A percentile compares a stretch with the other conserved stretches of the same genome.
phyloP scores from a whole-genome alignment of 1,284 basidiomycete species.

The Lentinus polychrous region DNA sequence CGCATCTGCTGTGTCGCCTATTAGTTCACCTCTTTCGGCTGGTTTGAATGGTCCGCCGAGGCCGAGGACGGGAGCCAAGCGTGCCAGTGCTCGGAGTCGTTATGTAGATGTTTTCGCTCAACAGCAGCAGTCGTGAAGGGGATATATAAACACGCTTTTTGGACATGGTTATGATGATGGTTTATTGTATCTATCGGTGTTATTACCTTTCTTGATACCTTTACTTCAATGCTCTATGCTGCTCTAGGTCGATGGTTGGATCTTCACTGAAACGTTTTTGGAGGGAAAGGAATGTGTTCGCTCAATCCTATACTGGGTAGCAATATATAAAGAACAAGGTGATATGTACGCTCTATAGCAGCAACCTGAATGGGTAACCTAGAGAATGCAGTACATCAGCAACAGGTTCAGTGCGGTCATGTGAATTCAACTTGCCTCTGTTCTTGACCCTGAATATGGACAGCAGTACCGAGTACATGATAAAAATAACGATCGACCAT shows the following conservation, averaged over 20 bases:
- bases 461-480: constrained; percentile 85
- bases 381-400: constrained; percentile 7
- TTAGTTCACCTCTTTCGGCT: constrained; percentile 16
- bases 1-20: constrained; percentile 27
- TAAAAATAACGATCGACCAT: constrained; percentile 79
- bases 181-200: not conserved
- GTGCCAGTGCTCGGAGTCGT: constrained; percentile 61
- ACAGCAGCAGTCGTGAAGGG: constrained; percentile 19
- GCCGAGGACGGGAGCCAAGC: constrained; percentile 61
- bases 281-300: not conserved
- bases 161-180: constrained; percentile 1
- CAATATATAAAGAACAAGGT: not conserved
- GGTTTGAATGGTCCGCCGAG: constrained; percentile 33
- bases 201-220: not conserved
- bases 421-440: constrained; percentile 44
- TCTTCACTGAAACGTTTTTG: not conserved
- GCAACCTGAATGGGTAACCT: constrained; percentile 77
- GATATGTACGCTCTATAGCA: constrained; percentile 31
- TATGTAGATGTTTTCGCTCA: constrained; percentile 85
- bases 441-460: constrained; percentile 93
- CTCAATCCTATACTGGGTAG: not conserved
- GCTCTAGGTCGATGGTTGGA: not conserved
- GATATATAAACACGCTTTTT: constrained; percentile 9
- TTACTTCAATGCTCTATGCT: not conserved
- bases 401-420: not conserved